These are phyloP conservation scores for Umbilicus rupestris DNA, from an alignment of 164 flowering plant species.

Conservation along the genomic window DNA sequence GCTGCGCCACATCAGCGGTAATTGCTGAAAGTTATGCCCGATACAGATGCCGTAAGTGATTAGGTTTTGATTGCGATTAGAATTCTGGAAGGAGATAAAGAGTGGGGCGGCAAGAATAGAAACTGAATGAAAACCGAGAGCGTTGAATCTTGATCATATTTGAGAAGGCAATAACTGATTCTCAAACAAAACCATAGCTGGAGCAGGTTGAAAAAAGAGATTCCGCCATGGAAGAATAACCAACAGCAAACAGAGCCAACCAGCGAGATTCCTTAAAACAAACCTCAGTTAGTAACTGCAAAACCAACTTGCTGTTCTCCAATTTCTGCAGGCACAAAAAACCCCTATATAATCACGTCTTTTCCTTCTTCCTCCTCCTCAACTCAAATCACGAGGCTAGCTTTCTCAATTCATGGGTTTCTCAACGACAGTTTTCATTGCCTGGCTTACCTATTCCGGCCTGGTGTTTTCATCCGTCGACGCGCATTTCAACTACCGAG, in stretches of 20 bases:
- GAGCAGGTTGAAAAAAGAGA: neutral
- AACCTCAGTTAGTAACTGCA: too few species aligned
- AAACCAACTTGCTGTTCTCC: neutral
- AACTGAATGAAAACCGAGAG: too few species aligned
- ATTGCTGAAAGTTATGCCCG: too few species aligned
- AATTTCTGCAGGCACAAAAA: constrained; percentile 1
- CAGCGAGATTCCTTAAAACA: too few species aligned
- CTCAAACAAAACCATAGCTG: neutral
- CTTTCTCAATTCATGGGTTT: neutral
- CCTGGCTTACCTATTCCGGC: constrained; percentile 23
- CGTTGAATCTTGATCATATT: too few species aligned
- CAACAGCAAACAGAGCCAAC: too few species aligned
- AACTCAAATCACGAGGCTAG: too few species aligned
- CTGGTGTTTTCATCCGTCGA: constrained; percentile 17
- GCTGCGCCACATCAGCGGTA: too few species aligned
- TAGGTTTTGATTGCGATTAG: too few species aligned
- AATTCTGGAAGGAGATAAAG: too few species aligned
- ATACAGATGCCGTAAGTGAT: too few species aligned
- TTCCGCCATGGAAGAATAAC: neutral
- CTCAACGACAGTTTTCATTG: constrained; percentile 18
- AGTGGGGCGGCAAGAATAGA: too few species aligned
- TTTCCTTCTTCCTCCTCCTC: neutral
- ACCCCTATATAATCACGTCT: constrained; percentile 1
- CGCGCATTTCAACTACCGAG: constrained; percentile 52
- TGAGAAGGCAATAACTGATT: neutral